These are phyloP conservation scores for Xylogone sp. DNA, from an alignment of 2,329 filamentous ascomycete species.

Conservation along the genomic window DNA sequence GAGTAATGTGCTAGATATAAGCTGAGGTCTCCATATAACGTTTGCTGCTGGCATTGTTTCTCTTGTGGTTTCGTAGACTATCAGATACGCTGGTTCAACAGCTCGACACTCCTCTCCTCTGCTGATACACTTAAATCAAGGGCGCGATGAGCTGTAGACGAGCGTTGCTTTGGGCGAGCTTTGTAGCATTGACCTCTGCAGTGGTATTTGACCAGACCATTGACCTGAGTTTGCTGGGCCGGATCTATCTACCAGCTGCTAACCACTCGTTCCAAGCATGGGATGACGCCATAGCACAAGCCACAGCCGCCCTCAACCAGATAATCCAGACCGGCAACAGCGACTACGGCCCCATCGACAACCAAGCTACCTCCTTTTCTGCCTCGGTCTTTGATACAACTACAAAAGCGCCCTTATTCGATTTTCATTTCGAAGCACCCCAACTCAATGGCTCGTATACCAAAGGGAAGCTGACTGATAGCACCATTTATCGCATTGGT, in stretches of 20 bases:
- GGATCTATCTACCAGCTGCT: background rate
- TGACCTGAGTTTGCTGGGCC: background rate
- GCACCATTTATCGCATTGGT: slow-evolving; percentile 37
- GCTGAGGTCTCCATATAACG: too few relatives aligned
- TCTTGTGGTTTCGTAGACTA: too few relatives aligned
- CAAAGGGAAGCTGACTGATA: slow-evolving; percentile 31
- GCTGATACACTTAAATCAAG: too few relatives aligned
- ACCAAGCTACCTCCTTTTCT: slow-evolving; percentile 31
- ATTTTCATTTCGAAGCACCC: slow-evolving; percentile 32
- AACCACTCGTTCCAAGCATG: background rate
- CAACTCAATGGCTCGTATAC: slow-evolving; percentile 20
- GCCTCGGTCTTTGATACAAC: slow-evolving; percentile 34
- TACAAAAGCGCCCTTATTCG: slow-evolving; percentile 27
- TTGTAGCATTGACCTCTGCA: background rate
- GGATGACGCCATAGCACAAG: slow-evolving; percentile 6
- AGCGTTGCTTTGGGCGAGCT: background rate
- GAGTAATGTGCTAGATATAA: too few relatives aligned
- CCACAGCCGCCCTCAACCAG: slow-evolving; percentile 8
- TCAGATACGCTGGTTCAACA: too few relatives aligned
- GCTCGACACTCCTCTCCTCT: too few relatives aligned
- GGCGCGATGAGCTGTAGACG: too few relatives aligned
- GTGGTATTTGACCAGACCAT: background rate
- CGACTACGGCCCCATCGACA: slow-evolving; percentile 11
- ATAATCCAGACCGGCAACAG: slow-evolving; percentile 8
- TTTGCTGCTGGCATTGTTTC: too few relatives aligned